Evolutionary conservation across 768 basidiomycete species (phyloP).

Genomic region (Sarcomyxa edulis): DNA sequence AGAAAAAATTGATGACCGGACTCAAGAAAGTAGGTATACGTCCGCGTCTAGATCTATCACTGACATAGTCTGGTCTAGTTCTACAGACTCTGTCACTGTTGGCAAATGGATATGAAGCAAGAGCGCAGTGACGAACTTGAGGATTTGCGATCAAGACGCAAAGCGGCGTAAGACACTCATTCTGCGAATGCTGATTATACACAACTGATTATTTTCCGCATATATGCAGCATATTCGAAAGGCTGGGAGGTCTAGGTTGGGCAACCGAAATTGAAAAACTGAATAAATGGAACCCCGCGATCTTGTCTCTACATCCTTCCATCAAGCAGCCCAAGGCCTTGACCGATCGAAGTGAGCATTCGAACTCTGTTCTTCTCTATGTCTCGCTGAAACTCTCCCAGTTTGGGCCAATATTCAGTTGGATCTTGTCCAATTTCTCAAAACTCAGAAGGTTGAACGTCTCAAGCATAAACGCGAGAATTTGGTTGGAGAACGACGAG

Average conservation of each 20-base stretch:
- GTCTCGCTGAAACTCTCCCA: slow-evolving; percentile 7
- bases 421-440: slow-evolving; percentile 11
- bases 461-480: slow-evolving; percentile 3
- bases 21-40: slow-evolving; percentile 7
- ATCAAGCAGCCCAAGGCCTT: slow-evolving; percentile 45
- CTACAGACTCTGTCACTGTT: slow-evolving; percentile 9
- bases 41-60: not conserved
- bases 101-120: slow-evolving; percentile 7
- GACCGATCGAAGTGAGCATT: slow-evolving; percentile 44
- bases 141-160: slow-evolving; percentile 10
- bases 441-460: slow-evolving; percentile 8
- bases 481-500: slow-evolving; percentile 6
- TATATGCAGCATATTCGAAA: slow-evolving; percentile 4
- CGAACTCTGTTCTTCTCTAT: slow-evolving; percentile 7
- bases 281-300: not conserved
- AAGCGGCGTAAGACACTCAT: slow-evolving; percentile 9
- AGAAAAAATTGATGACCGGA: slow-evolving; percentile 1
- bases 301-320: slow-evolving; percentile 32
- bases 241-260: slow-evolving; percentile 8
- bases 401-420: slow-evolving; percentile 15
- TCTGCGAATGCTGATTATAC: slow-evolving; percentile 2
- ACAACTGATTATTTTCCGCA: slow-evolving; percentile 6
- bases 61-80: slow-evolving; percentile 8
- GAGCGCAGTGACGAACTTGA: slow-evolving; percentile 10
- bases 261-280: slow-evolving; percentile 11